Percentiles rank a stretch among this genome's conserved stretches.
These are phyloP conservation scores for Kalmusia sp. DNA, from an alignment of 2,329 filamentous ascomycete species.

Conservation along the genomic window DNA sequence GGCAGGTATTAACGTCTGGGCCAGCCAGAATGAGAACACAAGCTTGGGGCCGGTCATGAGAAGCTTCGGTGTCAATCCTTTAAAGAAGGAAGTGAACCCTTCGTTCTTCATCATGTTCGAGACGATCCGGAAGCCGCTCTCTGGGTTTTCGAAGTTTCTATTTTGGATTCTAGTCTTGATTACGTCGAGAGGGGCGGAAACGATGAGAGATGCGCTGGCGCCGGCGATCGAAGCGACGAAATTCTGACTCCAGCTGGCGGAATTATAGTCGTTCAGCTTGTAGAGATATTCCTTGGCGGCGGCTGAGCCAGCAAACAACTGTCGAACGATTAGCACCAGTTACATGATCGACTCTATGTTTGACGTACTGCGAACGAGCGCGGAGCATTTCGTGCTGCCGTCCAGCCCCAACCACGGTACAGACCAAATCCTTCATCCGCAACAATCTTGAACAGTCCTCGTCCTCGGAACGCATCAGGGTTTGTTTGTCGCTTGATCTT, in stretches of 20 bases:
- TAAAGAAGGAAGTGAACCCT: conserved; percentile 89
- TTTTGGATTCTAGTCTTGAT: conserved; percentile 98
- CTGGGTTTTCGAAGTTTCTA: conserved; percentile 97
- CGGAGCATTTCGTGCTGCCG: conserved; percentile 93
- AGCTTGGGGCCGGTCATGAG: conserved; percentile 99
- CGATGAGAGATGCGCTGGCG: conserved; percentile 91
- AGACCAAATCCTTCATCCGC: conserved; percentile 93
- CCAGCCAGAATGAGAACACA: conserved; percentile 99
- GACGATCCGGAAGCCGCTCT: conserved; percentile 90
- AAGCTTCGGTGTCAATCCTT: conserved; percentile 95
- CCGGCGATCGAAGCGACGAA: conserved; percentile 95
- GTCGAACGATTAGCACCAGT: conserved; percentile 25
- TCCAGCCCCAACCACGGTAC: conserved; percentile 98
- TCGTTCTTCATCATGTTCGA: conserved; percentile 93
- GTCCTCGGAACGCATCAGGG: conserved; percentile 94
- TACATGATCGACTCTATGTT: not conserved
- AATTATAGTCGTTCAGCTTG: conserved; percentile 91
- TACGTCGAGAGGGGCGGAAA: conserved; percentile 98
- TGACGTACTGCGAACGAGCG: conserved; percentile 89
- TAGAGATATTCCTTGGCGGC: conserved; percentile 98
- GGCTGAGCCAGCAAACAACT: conserved; percentile 96
- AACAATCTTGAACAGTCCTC: conserved; percentile 88
- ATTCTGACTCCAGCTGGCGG: conserved; percentile 92
- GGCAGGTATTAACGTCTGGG: conserved; percentile 94
- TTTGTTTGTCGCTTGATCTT: conserved; percentile 99